Evolutionary conservation across 129 eudicot species (phyloP), one percentile per base, ranked within the genome.

Genomic region (Silybum marianum): DNA sequence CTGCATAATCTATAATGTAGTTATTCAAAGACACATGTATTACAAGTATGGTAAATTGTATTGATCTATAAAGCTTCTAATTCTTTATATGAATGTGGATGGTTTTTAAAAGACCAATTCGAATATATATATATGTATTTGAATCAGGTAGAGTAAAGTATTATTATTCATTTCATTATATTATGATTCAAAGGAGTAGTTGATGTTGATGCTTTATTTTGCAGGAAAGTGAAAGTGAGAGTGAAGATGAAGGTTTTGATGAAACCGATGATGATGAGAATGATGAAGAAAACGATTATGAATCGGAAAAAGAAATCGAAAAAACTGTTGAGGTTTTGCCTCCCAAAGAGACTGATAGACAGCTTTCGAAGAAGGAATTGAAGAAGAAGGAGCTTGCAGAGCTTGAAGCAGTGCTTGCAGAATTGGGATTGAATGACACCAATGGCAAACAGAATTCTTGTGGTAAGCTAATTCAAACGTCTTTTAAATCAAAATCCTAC

Each of bases 311-410:
- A 22, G 92, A 86, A 48, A 86, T 85, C 39, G 86, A 87, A 79
- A 88, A 89, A 82, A 89, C 86, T 34, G 92, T 81, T 51, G 96
- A 88, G 80, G 80, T 82, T 83, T 78, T 80, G 76, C 86, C 92
- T 23, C 92, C 94, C 9, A 94, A 94, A 73, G 98, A 94, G 74
- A 77, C 92, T 9, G 98, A 94, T 65, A 92, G 91, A 48, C 98
- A 94, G 85, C 97, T 94, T 51, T 92, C 98, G 18, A 94, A 94
- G 91, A 94, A 94, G 76, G 98, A 94, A 84, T 72, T 89, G 60
- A 92, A 86, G 92, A 94, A 94, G 25, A 94, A 94, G 88, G 98
- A 92, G 88, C 98, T 94, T 60, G 98, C 91, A 0, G 98, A 94
- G 72, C 98, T 94, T 38, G 98, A 94, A 2, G 98, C 96, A 18